Evolutionary conservation across 768 basidiomycete genomes (phyloP).

Genomic region (Dioszegia crocea): DNA sequence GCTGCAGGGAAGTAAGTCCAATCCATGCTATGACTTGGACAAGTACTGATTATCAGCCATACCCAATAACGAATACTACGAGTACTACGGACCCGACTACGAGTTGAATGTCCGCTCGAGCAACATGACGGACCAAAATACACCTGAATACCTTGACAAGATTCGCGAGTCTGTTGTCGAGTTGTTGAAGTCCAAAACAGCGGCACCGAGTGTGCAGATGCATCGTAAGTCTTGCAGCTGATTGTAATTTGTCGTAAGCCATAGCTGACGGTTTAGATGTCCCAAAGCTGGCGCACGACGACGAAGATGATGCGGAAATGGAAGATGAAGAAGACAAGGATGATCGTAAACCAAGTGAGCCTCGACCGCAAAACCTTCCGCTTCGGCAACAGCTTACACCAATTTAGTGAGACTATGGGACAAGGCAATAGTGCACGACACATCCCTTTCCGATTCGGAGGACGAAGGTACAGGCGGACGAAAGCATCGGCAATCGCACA

Average conservation of each 20-base stretch:
- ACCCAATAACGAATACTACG: constrained; percentile 97
- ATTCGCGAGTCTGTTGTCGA: constrained; percentile 89
- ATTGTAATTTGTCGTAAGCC: background rate
- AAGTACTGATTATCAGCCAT: constrained; percentile 60
- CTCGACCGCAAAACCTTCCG: no score
- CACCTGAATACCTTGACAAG: constrained; percentile 84
- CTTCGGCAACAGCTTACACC: background rate
- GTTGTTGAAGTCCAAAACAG: constrained; percentile 75
- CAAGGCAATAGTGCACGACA: constrained; percentile 72
- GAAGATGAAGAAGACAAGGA: constrained; percentile 72
- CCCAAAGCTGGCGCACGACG: constrained; percentile 71
- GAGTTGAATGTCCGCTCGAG: constrained; percentile 89
- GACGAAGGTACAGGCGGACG: constrained; percentile 91
- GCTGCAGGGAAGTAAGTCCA: constrained; percentile 68
- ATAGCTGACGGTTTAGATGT: constrained; percentile 59
- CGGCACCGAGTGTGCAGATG: constrained; percentile 91
- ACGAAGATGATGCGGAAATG: constrained; percentile 74
- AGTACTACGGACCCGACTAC: constrained; percentile 98
- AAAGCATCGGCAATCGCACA: constrained; percentile 46
- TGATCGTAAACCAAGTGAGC: constrained; percentile 63
- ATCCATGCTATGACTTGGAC: background rate
- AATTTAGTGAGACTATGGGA: constrained; percentile 66
- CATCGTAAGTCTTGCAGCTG: constrained; percentile 58
- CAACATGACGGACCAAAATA: constrained; percentile 93
- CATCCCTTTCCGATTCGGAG: constrained; percentile 92